phyloP scores from a whole-genome alignment of 2,329 filamentous ascomycete species.

The Ascochyta lentis region DNA sequence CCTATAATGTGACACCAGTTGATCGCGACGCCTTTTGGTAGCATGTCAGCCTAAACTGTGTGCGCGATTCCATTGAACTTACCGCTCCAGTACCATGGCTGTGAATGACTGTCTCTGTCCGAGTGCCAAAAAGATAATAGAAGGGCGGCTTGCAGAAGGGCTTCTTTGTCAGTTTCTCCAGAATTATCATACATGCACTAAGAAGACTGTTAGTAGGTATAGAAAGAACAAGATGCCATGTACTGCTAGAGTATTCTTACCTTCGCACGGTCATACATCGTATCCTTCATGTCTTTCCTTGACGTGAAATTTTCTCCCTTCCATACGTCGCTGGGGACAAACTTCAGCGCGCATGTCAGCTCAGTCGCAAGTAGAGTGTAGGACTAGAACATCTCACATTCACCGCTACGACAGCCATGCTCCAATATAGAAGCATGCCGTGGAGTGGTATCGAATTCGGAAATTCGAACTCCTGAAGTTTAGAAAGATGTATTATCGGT shows the following conservation, averaged over 20 bases:
- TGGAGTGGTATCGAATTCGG: neutral
- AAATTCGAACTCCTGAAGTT: neutral
- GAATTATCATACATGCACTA: slow-evolving; percentile 16
- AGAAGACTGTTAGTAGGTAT: neutral
- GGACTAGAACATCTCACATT: neutral
- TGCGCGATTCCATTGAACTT: neutral
- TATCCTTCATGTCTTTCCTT: slow-evolving; percentile 15
- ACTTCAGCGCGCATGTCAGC: neutral
- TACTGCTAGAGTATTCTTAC: neutral
- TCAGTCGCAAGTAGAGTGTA: neutral
- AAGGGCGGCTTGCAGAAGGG: slow-evolving; percentile 7
- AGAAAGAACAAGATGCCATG: too few relatives aligned
- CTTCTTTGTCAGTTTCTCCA: slow-evolving; percentile 11
- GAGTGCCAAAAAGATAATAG: slow-evolving; percentile 15
- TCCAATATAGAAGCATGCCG: slow-evolving; percentile 11
- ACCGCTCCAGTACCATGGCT: slow-evolving; percentile 20
- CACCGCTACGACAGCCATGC: slow-evolving; percentile 13
- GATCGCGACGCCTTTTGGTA: neutral
- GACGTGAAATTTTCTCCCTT: slow-evolving; percentile 5
- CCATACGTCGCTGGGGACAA: slow-evolving; percentile 5
- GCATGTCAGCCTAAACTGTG: neutral
- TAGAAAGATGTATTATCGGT: slow-evolving; percentile 2
- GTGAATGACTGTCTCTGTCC: slow-evolving; percentile 11
- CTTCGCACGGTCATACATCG: slow-evolving; percentile 10
- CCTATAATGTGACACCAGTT: slow-evolving; percentile 14